These are phyloP conservation scores for Mycena rosella DNA, from an alignment of 768 basidiomycete species.

Conservation along the genomic window DNA sequence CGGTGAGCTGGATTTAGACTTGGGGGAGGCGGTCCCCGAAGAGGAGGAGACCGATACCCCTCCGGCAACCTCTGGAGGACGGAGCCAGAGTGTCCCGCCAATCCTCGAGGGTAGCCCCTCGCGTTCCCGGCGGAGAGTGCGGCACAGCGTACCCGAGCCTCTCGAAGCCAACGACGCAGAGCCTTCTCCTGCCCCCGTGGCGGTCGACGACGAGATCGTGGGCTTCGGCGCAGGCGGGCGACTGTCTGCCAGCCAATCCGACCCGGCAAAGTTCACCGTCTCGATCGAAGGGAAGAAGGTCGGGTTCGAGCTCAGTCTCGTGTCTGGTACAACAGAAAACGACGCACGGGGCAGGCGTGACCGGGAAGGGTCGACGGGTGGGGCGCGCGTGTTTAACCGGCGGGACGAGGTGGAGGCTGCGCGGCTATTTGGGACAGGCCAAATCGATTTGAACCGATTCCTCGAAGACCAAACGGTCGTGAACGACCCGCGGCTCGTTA, in stretches of 20 bases:
- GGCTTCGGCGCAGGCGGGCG: slow-evolving; percentile 66
- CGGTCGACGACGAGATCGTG: slow-evolving; percentile 39
- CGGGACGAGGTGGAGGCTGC: slow-evolving; percentile 67
- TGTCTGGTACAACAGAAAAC: slow-evolving; percentile 47
- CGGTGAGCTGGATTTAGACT: slow-evolving; percentile 9
- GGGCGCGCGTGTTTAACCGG: slow-evolving; percentile 44
- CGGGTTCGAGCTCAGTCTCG: slow-evolving; percentile 82
- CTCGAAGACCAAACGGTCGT: slow-evolving; percentile 74
- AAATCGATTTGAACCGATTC: slow-evolving; percentile 75
- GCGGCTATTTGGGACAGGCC: slow-evolving; percentile 67
- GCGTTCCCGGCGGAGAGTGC: slow-evolving; percentile 30
- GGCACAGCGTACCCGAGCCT: slow-evolving; percentile 16
- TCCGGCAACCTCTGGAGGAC: slow-evolving; percentile 44
- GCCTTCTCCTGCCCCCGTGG: slow-evolving; percentile 45
- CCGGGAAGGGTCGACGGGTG: slow-evolving; percentile 39
- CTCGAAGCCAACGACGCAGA: too few species aligned
- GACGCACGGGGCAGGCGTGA: slow-evolving; percentile 42
- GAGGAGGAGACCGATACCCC: slow-evolving; percentile 42
- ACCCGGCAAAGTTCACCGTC: slow-evolving; percentile 75
- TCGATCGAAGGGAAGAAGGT: slow-evolving; percentile 70
- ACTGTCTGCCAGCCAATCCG: slow-evolving; percentile 68
- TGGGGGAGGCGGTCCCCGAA: slow-evolving; percentile 35
- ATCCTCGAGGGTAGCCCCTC: slow-evolving; percentile 59
- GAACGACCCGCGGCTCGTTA: slow-evolving; percentile 73
- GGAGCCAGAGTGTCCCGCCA: slow-evolving; percentile 72